Evolutionary conservation across 192 early-diverging fungal species (phyloP), one percentile per base, ranked within the genome.

Genomic region (Coemansia sp.): DNA sequence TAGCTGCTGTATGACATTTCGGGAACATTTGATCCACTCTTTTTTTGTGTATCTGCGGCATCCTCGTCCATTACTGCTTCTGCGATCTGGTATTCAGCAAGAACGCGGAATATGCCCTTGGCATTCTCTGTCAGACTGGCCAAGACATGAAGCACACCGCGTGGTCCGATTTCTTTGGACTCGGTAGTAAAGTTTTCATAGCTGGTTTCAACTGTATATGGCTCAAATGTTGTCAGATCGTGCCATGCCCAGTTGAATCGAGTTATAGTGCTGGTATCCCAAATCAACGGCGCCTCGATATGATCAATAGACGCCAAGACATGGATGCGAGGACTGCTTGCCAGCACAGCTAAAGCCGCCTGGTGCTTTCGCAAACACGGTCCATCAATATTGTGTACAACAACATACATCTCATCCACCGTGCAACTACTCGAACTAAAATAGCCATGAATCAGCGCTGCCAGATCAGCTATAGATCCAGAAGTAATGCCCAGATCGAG

Each of bases 351-450:
- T 20, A 99, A 71, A 10, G 82, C 77, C 0, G 68, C 58, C 70
- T 94, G 92, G 54, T 86, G 85, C 23, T 82, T 80, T 1, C 93
- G 85, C 10, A 99, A 63, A 15, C 79, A 75, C 11, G 78, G 52
- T 0, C 90, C 96, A 52, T 99, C 94, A 57, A 99, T 86, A 51
- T 92, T 94, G 70, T 96, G 92, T 20, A 96, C 74, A 12, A 96
- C 53, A 5, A 99, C 48, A 60, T 85, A 92, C 30, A 97, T 46
- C 26, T 67, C 63, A 28, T 80, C 49, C 30, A 82, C 58, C 0
- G 35, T 55, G 11, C 87, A 78, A 9, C 76, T 62, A 0, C 70
- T 65, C 2, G 77, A 61, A 14, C 46, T 44, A 54, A 96, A 90
- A 51, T 91, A 88, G 5, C 70, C 71, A 15, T 65, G 55, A 35